Conservation (phyloP, 2,329 filamentous ascomycete species). For the Coniella lustricola region DNA sequence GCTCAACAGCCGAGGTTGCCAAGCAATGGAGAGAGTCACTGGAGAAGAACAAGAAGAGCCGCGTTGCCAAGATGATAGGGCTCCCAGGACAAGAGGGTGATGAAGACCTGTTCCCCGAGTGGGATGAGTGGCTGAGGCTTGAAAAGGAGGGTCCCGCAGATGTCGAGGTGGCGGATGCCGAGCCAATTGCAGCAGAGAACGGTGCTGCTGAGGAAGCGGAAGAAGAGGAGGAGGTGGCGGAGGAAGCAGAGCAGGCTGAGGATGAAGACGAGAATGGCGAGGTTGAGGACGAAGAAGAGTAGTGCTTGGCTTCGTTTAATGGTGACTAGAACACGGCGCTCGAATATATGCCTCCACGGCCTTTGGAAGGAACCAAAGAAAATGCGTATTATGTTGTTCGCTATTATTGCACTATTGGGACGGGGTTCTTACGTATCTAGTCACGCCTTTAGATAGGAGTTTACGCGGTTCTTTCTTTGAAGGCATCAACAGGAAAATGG, state of each 20-base stretch:
- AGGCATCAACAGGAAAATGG: too few relatives aligned
- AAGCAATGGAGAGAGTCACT: slow-evolving; percentile 74
- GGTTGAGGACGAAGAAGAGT: slow-evolving; percentile 14
- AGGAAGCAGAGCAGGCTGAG: slow-evolving; percentile 9
- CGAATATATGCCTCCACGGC: neutral
- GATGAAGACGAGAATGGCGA: slow-evolving; percentile 4
- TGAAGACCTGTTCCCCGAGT: slow-evolving; percentile 89
- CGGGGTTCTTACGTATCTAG: too few relatives aligned
- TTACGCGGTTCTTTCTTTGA: too few relatives aligned
- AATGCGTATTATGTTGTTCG: neutral
- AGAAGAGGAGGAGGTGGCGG: neutral
- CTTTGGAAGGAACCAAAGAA: neutral
- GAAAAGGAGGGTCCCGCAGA: slow-evolving; percentile 61
- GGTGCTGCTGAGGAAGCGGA: slow-evolving; percentile 17
- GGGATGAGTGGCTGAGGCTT: slow-evolving; percentile 81
- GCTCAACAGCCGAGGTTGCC: slow-evolving; percentile 59
- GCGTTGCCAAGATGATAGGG: slow-evolving; percentile 77
- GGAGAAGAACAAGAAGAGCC: slow-evolving; percentile 77
- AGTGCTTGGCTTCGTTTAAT: slow-evolving; percentile 1
- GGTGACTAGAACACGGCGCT: neutral
- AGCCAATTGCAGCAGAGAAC: slow-evolving; percentile 22
- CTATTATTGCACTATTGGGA: neutral
- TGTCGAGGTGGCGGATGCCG: slow-evolving; percentile 19
- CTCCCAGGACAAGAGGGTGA: slow-evolving; percentile 63
- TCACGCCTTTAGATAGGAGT: neutral